Evolutionary conservation across 495 filamentous ascomycete genomes (phyloP), one percentile per base, ranked within the genome.

Genomic region (Eremomyces bilateralis): DNA sequence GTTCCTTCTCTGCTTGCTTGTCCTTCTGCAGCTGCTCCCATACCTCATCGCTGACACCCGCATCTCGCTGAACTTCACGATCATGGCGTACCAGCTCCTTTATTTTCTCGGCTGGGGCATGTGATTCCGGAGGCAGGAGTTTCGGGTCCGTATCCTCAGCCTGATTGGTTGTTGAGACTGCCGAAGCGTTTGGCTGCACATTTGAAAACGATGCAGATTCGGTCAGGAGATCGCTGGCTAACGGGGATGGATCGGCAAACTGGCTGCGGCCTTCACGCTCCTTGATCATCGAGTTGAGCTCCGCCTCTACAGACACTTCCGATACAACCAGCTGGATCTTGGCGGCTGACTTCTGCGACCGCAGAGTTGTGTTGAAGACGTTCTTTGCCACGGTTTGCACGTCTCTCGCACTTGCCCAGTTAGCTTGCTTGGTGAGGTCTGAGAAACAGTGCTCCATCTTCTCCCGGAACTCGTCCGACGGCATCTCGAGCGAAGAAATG

Each of bases 391-490:
- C 28, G 0, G 60, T 66, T 24, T 67, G 51, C 0, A 83, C 59
- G 35, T 81, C 76, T 5, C 75, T 53, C 0, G 69, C 76, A 43
- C 74, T 83, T 2, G 60, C 76, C 73, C 74, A 83, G 11, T 56
- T 59, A n/a, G 56, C 36, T 2, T 64, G 60, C 2, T 39, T 37
- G 0, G 63, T 42, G 1, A 77, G 50, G 1, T 29, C 40, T 1
- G 45, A 20, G 34, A 79, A 65, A 0, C 42, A 39, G 3, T 46
- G 22, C 1, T 54, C n/a, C 20, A 68, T 28, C 1, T 34, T 4
- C 15, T 44, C 4, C 3, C 31, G 22, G 20, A 31, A 58, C 49
- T 2, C 33, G 20, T 4, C 5, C 1, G 3, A 35, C 1, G 5
- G 49, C 22, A 3, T 34, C 15, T 31, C 62, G 11, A 50, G 15